phyloP scores from a whole-genome alignment of 805 yeast species.

The Sugiyamaella americana region DNA sequence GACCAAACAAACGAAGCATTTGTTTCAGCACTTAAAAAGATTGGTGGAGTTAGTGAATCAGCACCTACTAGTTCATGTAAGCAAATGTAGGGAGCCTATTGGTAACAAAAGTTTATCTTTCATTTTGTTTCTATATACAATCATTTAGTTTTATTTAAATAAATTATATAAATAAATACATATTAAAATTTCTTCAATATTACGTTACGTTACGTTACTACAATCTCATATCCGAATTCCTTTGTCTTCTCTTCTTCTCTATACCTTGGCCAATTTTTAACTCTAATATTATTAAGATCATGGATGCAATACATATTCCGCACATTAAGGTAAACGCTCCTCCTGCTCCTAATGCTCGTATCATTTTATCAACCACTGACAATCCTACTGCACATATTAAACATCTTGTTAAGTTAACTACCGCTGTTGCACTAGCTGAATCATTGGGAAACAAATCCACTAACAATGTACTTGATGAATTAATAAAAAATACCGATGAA shows the following conservation, averaged over 20 bases:
- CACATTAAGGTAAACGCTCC: constrained; percentile 71
- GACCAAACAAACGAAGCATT: constrained; percentile 9
- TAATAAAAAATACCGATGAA: constrained; percentile 41
- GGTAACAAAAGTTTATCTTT: too few species aligned
- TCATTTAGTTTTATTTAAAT: too few species aligned
- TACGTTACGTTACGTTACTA: too few species aligned
- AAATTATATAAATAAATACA: too few species aligned
- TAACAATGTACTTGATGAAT: constrained; percentile 42
- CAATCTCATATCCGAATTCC: too few species aligned
- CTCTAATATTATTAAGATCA: constrained; percentile 2
- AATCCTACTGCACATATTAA: constrained; percentile 63
- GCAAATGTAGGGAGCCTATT: too few species aligned
- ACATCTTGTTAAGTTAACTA: constrained; percentile 68
- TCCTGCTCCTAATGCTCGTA: constrained; percentile 51
- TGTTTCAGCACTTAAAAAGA: constrained; percentile 11
- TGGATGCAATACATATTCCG: constrained; percentile 28
- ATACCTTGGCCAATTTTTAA: not conserved
- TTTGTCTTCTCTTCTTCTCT: not conserved
- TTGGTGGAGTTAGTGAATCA: constrained; percentile 3
- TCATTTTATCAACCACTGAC: constrained; percentile 62
- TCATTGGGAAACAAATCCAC: constrained; percentile 70
- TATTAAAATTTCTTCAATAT: too few species aligned
- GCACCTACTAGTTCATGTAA: not conserved
- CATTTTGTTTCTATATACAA: too few species aligned
- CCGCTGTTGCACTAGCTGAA: constrained; percentile 68